Evolutionary conservation across 768 basidiomycete genomes (phyloP).

Genomic region (Pleurotus tuoliensis): DNA sequence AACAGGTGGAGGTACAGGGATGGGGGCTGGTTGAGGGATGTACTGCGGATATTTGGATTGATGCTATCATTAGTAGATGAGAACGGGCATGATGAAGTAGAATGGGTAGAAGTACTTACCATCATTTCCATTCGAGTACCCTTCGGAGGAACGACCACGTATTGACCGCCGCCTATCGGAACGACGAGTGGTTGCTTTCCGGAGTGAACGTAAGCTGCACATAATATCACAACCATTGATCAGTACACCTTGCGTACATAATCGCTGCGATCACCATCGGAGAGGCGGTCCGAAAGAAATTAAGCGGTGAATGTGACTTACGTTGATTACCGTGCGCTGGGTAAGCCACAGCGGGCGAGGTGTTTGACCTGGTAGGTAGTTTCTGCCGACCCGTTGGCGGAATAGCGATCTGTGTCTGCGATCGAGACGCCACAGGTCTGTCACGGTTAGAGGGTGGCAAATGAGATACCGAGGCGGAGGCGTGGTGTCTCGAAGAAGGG

Average conservation of each 20-base stretch:
- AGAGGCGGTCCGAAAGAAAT: not conserved
- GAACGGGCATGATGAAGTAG: not conserved
- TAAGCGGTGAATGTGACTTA: not conserved
- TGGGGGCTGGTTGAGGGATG: not conserved
- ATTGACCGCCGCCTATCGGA: slow-evolving; percentile 4
- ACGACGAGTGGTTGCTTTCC: not conserved
- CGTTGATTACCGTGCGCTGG: not conserved
- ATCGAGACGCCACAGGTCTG: slow-evolving; percentile 1
- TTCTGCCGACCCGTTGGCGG: slow-evolving; percentile 2
- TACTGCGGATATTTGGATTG: slow-evolving; percentile 1
- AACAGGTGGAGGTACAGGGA: not conserved
- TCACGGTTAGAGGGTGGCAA: not conserved
- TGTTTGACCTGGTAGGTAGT: not conserved
- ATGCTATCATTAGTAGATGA: not conserved
- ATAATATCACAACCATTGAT: not conserved
- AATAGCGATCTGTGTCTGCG: slow-evolving; percentile 1
- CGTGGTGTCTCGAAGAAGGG: slow-evolving; percentile 1
- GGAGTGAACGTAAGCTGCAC: not conserved
- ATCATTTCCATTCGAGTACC: not conserved
- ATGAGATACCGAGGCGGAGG: slow-evolving; percentile 6
- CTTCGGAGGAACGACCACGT: not conserved
- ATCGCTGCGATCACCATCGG: not conserved
- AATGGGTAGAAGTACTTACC: not conserved
- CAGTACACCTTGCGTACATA: not conserved
- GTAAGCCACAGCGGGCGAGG: slow-evolving; percentile 4